phyloP scores from a whole-genome alignment of 1,139 yeast genomes.

The Protomyces arabidopsidicola region DNA sequence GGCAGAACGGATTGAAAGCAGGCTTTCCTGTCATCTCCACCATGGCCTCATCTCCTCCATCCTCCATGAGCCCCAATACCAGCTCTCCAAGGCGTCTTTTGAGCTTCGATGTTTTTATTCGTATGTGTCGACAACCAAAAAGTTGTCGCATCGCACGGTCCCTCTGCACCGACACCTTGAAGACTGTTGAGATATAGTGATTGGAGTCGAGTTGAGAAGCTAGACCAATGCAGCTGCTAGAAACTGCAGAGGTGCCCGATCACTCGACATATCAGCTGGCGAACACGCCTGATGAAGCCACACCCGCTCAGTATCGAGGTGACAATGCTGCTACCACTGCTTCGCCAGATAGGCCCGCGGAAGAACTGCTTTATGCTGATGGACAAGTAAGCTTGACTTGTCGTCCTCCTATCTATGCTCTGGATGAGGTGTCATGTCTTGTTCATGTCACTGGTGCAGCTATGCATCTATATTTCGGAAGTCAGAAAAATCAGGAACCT shows the following conservation, averaged over 20 bases:
- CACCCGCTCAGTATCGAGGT: background rate
- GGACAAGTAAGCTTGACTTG: background rate
- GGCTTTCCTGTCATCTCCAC: background rate
- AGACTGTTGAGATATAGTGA: background rate
- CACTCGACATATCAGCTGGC: background rate
- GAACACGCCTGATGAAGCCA: background rate
- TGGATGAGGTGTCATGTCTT: background rate
- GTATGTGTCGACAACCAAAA: background rate
- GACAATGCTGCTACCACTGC: background rate
- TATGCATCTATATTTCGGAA: background rate
- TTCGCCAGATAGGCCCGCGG: background rate
- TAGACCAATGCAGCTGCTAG: background rate
- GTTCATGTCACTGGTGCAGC: background rate
- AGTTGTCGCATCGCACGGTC: background rate
- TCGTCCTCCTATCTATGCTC: background rate
- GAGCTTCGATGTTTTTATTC: background rate
- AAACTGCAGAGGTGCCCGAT: background rate
- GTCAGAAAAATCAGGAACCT: background rate
- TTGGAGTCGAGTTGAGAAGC: background rate
- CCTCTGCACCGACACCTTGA: background rate
- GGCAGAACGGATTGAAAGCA: constrained; percentile 1
- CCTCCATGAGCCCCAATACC: background rate
- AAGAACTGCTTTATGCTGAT: background rate
- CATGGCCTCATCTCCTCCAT: background rate
- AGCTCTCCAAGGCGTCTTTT: too few relatives aligned